A percentile compares a stretch with the other conserved stretches of the same genome.
phyloP scores from a whole-genome alignment of 139 green algal species.

The Chlamydomonas schloesseri region DNA sequence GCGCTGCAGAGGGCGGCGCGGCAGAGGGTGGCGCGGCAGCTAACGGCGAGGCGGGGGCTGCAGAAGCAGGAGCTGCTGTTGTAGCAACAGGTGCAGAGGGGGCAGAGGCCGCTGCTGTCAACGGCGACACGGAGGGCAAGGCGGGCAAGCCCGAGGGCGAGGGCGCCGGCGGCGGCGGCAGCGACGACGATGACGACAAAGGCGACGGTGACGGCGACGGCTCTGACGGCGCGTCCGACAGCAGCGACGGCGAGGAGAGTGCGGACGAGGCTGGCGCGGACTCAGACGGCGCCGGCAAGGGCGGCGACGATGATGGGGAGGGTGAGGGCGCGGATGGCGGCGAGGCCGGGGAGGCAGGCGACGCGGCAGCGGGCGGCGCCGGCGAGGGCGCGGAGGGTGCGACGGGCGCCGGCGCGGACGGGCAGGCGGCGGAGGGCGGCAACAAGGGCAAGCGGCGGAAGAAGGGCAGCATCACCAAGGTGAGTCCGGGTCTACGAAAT shows the following conservation, averaged over 20 bases:
- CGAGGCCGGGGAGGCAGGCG: background rate
- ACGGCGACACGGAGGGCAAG: background rate
- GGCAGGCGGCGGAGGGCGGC: background rate
- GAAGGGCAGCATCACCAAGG: conserved; percentile 39
- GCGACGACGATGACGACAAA: too few species aligned
- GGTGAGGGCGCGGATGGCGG: background rate
- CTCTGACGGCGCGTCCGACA: background rate
- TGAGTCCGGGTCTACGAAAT: background rate
- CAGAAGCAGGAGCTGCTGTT: background rate
- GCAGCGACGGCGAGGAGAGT: background rate
- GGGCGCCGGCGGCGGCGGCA: background rate
- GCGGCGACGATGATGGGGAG: background rate
- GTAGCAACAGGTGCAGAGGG: background rate
- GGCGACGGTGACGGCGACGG: background rate
- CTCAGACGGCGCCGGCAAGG: background rate
- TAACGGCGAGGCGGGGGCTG: background rate
- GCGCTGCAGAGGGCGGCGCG: background rate
- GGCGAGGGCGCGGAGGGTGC: background rate
- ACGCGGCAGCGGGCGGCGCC: background rate
- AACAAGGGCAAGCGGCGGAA: background rate
- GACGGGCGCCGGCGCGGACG: background rate
- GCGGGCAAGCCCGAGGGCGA: background rate
- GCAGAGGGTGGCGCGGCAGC: background rate
- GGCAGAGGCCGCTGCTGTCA: background rate
- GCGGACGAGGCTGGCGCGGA: background rate